Evolutionary conservation across 257 asterid genomes (phyloP).

Genomic region (Rehmannia glutinosa): DNA sequence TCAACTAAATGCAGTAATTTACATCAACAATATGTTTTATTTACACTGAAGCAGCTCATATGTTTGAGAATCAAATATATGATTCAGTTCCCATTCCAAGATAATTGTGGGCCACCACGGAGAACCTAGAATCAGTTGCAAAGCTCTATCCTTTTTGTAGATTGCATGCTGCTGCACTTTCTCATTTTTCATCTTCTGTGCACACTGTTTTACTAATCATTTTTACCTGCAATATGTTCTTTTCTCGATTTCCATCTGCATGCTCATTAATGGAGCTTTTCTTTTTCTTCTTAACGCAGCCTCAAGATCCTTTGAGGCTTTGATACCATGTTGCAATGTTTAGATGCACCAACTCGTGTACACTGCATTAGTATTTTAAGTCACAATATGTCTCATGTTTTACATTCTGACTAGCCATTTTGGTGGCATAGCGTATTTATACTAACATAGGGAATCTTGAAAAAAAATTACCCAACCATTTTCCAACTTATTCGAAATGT

Average conservation of each 20-base stretch:
- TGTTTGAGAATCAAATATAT: background rate
- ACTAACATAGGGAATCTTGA: background rate
- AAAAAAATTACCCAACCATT: background rate
- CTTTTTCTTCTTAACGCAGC: background rate
- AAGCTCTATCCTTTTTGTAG: background rate
- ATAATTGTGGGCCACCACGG: background rate
- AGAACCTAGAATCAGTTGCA: background rate
- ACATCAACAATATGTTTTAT: background rate
- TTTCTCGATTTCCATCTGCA: background rate
- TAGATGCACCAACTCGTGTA: no score
- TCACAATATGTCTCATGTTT: background rate
- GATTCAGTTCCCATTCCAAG: background rate
- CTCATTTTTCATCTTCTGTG: background rate
- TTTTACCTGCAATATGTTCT: background rate
- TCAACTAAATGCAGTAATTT: no score
- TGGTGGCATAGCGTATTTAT: background rate
- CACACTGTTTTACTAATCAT: background rate
- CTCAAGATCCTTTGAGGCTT: background rate
- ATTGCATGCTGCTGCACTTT: background rate
- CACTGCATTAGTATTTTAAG: background rate
- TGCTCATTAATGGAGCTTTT: no score
- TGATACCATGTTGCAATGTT: background rate
- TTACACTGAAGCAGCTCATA: background rate
- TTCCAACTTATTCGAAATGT: background rate
- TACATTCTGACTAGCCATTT: background rate